Base-by-base conservation (phyloP, 202 grass and related monocot genomes). In the Hordeum pubiflorum region DNA sequence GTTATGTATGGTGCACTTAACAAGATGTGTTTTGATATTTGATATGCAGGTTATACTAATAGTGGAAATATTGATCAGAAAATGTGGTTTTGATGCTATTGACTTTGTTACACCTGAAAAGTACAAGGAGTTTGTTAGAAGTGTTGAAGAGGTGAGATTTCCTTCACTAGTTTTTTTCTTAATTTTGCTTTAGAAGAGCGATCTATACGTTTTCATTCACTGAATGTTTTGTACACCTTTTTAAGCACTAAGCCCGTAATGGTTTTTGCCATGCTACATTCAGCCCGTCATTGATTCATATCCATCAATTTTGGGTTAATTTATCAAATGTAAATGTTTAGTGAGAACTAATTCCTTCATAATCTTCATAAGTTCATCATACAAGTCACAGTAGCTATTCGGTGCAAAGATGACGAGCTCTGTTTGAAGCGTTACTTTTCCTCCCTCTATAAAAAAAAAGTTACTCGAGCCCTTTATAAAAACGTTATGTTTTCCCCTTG, bases 11-110 rank as follows among this genome's bases (percentile, higher is more conserved):
- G 64, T 32, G 64, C 40, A 23, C 21, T 75, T 63, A 76, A 46
- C 61, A 65, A 66, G 71, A 54, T 78, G 23, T 54, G 18, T 60
- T 55, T 2, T 70, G n/a, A 24, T 72, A 7, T 68, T 56, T 58
- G 70, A 79, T 77, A 70, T 85, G 78, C 86, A 97, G 94, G 94
- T 92, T 86, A 79, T 48, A 3, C 68, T 97, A 27, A 94, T 97
- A 80, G 62, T 94, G 36, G 91, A 97, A 80, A 97, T 97, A 89
- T 81, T 97, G 58, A 88, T 94, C 69, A 92, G 94, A 79, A 97
- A 97, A 88, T 97, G 91, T n/a, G 91, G 89, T 24, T 85, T 87
- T 82, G 89, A 90, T 85, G 86, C 87, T 48, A 74, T 97, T n/a
- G 71, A 92, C 72, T 81, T 71, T 15, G 70, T 80, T 86, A 87